Evolutionary conservation across 139 green algal species (phyloP), one percentile per base, ranked within the genome.

Genomic region (Limnomonas spitsbergensis): DNA sequence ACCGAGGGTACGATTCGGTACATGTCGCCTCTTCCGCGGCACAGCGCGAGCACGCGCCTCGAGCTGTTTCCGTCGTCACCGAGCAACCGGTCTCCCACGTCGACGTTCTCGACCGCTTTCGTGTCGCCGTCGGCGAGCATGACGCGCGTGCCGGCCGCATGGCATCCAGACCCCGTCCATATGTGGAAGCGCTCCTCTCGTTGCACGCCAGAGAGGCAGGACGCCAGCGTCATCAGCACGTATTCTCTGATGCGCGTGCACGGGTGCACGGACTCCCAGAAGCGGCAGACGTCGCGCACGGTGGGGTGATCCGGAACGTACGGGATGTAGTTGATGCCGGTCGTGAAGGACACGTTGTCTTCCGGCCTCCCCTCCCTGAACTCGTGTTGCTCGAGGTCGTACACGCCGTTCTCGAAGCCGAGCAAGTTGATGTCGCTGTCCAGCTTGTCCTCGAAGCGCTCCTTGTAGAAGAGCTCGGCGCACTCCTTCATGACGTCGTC

Each of bases 381-480:
- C 37, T 56, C 39, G 2, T 7, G 0, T 24, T 34, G 20, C 26
- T 69, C 53, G 1, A 84, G 67, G 68, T 84, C 80, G 69, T 73
- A 78, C 2, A 84, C 80, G 20, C 80, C 80, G 67, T 84, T 84
- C 26, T 77, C 66, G 53, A 84, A 84, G 2, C 73, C 73, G 24
- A 84, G 6, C 26, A 84, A 54, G 4, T 79, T 1, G 2, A 32
- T 2, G 6, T 53, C 66, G 40, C 34, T 75, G 67, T 84, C 74
- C 1, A 84, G 68, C 36, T 68, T 67, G 3, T 78, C 27, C 29
- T 78, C 37, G n/a, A 81, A 81, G 24, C 61, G 4, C 0, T 3
- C 32, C 20, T 77, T 31, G 70, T 69, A 56, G 6, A 82, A 76
- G 7, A 75, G 7, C 29, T 69, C 69, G 2, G 2, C 1, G 38